A percentile compares a stretch with the other conserved stretches of the same genome.
These are phyloP conservation scores for Xylariales sp. DNA, from an alignment of 2,329 filamentous ascomycete genomes.

Conservation along the genomic window DNA sequence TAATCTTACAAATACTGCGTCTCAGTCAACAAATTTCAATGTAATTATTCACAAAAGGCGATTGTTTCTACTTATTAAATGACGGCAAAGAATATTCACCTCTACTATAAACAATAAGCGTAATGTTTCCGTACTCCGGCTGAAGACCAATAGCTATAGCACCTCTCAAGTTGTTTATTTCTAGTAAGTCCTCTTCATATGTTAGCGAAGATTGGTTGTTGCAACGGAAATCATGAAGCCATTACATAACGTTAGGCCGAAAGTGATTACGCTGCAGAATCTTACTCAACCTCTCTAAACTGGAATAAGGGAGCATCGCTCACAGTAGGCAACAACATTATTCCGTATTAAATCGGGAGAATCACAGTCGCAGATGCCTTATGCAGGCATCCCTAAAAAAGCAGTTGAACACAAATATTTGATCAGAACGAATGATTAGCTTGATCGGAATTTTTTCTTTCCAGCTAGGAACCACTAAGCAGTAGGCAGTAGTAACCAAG, in stretches of 20 bases:
- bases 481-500: constrained; percentile 26
- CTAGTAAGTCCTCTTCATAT: neutral
- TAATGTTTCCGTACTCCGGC: too few species aligned
- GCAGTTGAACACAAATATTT: neutral
- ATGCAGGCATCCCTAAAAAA: neutral
- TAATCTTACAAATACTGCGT: too few species aligned
- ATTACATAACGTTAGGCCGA: neutral
- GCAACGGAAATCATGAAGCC: neutral
- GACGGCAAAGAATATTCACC: too few species aligned
- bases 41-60: too few species aligned
- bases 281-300: too few species aligned
- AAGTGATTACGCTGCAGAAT: neutral
- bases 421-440: neutral
- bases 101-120: too few species aligned
- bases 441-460: constrained; percentile 29
- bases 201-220: neutral
- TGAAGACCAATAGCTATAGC: too few species aligned
- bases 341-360: neutral
- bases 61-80: too few species aligned
- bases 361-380: neutral
- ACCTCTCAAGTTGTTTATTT: too few species aligned
- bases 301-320: too few species aligned
- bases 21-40: too few species aligned
- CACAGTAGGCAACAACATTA: constrained; percentile 13
- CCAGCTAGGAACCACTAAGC: constrained; percentile 14